These are phyloP conservation scores for Malbranchea cinnamomea DNA, from an alignment of 2,329 filamentous ascomycete species.

Conservation along the genomic window DNA sequence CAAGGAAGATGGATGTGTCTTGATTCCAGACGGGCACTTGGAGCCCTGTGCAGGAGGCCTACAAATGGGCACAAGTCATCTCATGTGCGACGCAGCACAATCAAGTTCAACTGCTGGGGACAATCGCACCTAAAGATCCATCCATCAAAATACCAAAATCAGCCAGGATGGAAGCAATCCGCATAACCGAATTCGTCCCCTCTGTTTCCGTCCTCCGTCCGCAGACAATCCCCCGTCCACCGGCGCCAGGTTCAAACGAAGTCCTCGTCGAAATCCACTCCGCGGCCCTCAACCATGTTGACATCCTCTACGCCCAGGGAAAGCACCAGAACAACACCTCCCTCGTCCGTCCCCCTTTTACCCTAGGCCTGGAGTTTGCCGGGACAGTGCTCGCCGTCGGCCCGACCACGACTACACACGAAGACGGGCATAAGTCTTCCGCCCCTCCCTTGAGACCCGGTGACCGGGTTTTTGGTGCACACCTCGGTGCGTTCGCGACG, in stretches of 20 bases:
- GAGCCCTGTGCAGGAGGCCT: no score
- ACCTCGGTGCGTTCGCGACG: slow-evolving; percentile 39
- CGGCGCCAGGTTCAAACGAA: slow-evolving; percentile 20
- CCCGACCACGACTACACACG: neutral
- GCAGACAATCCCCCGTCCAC: slow-evolving; percentile 18
- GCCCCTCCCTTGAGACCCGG: slow-evolving; percentile 28
- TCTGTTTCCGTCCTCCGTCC: slow-evolving; percentile 18
- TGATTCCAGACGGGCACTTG: no score
- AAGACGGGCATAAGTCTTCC: slow-evolving; percentile 3
- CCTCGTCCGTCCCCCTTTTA: slow-evolving; percentile 43
- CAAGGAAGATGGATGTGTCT: no score
- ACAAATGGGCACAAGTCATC: no score
- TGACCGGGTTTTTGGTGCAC: slow-evolving; percentile 39
- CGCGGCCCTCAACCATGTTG: slow-evolving; percentile 45
- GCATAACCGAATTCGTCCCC: slow-evolving; percentile 22
- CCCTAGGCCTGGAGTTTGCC: slow-evolving; percentile 45
- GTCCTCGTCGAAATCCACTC: slow-evolving; percentile 38
- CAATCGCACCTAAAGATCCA: no score
- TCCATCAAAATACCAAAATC: no score
- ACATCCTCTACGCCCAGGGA: slow-evolving; percentile 44
- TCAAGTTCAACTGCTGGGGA: no score
- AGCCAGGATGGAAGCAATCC: slow-evolving; percentile 31
- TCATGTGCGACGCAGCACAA: no score
- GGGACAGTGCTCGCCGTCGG: slow-evolving; percentile 35
- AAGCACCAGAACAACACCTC: slow-evolving; percentile 46